Conservation (phyloP, 208 protist genomes). For the Balamuthia mandrillaris region DNA sequence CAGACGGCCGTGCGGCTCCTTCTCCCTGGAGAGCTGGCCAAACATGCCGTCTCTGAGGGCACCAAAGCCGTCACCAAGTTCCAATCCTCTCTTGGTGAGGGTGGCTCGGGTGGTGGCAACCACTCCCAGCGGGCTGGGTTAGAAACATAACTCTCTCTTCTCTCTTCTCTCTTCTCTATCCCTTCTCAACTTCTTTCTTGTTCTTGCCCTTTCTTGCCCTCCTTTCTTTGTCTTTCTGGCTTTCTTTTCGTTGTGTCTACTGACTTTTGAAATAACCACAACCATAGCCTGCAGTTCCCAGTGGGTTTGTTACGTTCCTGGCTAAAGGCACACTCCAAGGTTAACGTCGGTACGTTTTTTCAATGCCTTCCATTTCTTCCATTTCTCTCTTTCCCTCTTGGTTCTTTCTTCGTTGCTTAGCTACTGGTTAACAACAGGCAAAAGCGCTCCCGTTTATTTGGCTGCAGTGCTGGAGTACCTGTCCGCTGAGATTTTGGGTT, state of each 20-base stretch:
- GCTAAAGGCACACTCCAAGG: conserved; percentile 78
- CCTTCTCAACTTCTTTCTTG: no score
- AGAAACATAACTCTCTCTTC: no score
- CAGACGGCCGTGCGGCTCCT: conserved; percentile 97
- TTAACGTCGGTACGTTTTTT: conserved; percentile 91
- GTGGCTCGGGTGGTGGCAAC: neutral
- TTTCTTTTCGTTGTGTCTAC: neutral
- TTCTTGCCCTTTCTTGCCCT: no score
- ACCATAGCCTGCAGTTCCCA: conserved; percentile 90
- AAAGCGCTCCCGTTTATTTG: neutral
- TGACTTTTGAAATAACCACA: no score
- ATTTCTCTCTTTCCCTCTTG: no score
- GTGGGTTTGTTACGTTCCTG: conserved; percentile 93
- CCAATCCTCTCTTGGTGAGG: conserved; percentile 14
- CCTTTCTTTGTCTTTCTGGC: no score
- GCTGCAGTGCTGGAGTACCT: conserved; percentile 30
- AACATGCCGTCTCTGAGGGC: conserved; percentile 98
- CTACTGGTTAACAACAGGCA: conserved; percentile 78
- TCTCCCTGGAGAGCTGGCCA: conserved; percentile 95
- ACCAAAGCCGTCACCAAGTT: conserved; percentile 97
- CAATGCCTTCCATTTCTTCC: no score
- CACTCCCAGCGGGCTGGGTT: no score
- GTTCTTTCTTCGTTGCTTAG: no score
- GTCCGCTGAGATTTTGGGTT: neutral
- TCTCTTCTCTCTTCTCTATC: no score